Evolutionary conservation across 2,329 filamentous ascomycete genomes (phyloP).

Genomic region (Sarocladium oryzae): DNA sequence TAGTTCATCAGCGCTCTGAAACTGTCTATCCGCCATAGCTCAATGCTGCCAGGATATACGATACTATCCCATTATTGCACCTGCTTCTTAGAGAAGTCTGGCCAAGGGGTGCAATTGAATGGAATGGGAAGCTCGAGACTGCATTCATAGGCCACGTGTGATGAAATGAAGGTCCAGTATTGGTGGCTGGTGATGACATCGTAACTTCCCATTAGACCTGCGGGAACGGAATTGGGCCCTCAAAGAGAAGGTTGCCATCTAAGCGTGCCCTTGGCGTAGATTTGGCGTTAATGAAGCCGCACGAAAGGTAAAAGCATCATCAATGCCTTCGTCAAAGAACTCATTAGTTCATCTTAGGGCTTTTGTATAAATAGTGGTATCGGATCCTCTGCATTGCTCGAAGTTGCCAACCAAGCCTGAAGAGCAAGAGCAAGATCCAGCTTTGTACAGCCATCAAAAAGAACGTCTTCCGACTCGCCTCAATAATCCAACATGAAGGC

Average conservation of each 20-base stretch:
- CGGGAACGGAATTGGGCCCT: neutral
- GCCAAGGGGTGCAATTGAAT: neutral
- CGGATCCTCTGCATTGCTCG: no score
- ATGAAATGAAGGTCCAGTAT: neutral
- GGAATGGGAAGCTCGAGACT: neutral
- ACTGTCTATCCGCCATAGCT: neutral
- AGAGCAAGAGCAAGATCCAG: neutral
- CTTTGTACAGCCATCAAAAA: neutral
- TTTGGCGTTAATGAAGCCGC: neutral
- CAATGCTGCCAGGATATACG: neutral
- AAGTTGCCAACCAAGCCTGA: neutral
- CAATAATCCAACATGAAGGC: neutral
- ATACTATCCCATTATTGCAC: neutral
- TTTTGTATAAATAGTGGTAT: no score
- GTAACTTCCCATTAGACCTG: neutral
- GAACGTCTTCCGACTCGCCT: neutral
- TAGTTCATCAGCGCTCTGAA: neutral
- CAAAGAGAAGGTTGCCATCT: constrained; percentile 3
- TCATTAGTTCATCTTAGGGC: neutral
- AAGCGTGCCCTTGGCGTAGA: neutral
- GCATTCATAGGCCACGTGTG: neutral
- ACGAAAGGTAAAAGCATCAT: neutral
- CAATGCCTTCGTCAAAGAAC: neutral
- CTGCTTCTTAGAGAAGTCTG: constrained; percentile 3
- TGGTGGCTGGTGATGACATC: neutral